Evolutionary conservation across 768 basidiomycete genomes (phyloP), one percentile per base, ranked within the genome.

Genomic region (Astraeus odoratus): DNA sequence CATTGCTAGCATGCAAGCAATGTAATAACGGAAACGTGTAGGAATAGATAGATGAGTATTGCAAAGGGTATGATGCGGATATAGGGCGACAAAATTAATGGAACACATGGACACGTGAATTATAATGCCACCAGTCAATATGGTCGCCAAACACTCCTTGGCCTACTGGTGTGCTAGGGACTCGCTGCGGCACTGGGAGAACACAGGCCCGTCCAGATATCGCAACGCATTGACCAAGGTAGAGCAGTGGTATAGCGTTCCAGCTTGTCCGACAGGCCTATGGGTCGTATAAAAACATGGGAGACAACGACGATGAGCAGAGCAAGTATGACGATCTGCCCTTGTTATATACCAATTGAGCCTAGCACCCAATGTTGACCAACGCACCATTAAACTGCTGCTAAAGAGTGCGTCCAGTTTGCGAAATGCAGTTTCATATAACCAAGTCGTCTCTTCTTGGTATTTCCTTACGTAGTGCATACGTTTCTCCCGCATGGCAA

Each of bases 401-500:
- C 26, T 41, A 15, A 41, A 4, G 29, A 18, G 12, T 9, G 12
- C 39, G 18, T 41, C 26, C 10, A 29, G 25, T 9, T 22, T 29
- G 25, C 20, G 16, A 20, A 30, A 19, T 15, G 39, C 27, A 10
- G 39, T 41, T 29, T 41, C 39, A 18, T 29, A 29, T 3, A 41
- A 13, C 39, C 39, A 41, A 20, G 25, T 41, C 4, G 39, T 29
- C 26, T 26, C 39, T 4, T 16, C 39, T 29, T 41, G n/a, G 24
- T 35, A 53, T 16, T 52, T 48, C 1, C 55, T 61, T 15, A 65
- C 50, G 23, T 57, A 36, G 10, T 33, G 47, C 9, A 65, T 49
- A 8, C 61, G 57, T 6, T 57, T 42, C 6, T 51, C 38, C 1
- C 61, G 61, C 50, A 54, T 57, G 18, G 49, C 43, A 12, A 51